These are phyloP conservation scores for Auricularia sp. DNA, from an alignment of 768 basidiomycete genomes.

Conservation along the genomic window DNA sequence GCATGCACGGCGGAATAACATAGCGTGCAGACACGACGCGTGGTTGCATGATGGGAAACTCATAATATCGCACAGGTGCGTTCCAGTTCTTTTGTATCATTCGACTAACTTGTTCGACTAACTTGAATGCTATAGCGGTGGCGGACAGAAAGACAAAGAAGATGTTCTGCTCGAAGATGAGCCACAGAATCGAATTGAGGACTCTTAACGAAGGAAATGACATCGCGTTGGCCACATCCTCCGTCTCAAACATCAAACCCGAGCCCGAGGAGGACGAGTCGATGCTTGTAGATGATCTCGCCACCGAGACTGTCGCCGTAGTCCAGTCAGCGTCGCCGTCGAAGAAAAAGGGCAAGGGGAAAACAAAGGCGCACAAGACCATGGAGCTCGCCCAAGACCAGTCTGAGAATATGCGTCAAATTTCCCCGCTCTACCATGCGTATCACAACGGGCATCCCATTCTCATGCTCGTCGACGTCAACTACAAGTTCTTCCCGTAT, in stretches of 20 bases:
- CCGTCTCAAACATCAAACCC: no score
- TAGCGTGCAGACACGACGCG: slow-evolving; percentile 47
- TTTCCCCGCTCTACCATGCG: slow-evolving; percentile 56
- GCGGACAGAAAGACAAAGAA: no score
- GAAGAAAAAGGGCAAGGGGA: slow-evolving; percentile 28
- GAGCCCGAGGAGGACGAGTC: no score
- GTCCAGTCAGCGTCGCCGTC: slow-evolving; percentile 38
- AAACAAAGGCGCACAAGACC: no score
- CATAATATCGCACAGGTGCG: slow-evolving; percentile 79
- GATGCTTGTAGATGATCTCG: no score
- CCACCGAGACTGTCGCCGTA: no score
- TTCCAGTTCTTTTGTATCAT: background rate
- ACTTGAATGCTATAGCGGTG: no score
- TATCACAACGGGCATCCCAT: slow-evolving; percentile 47
- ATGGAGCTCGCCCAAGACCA: slow-evolving; percentile 52
- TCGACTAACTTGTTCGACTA: no score
- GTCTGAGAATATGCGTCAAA: slow-evolving; percentile 55
- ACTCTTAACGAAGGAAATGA: no score
- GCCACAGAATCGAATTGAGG: no score
- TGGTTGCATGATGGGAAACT: slow-evolving; percentile 56
- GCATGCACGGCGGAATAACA: slow-evolving; percentile 7
- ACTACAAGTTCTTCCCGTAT: slow-evolving; percentile 64
- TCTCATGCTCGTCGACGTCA: slow-evolving; percentile 64
- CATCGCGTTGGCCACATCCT: no score
- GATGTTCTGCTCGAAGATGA: no score